Base-by-base conservation (phyloP, 108 stramenopile species). In the Cyclotella sp. region DNA sequence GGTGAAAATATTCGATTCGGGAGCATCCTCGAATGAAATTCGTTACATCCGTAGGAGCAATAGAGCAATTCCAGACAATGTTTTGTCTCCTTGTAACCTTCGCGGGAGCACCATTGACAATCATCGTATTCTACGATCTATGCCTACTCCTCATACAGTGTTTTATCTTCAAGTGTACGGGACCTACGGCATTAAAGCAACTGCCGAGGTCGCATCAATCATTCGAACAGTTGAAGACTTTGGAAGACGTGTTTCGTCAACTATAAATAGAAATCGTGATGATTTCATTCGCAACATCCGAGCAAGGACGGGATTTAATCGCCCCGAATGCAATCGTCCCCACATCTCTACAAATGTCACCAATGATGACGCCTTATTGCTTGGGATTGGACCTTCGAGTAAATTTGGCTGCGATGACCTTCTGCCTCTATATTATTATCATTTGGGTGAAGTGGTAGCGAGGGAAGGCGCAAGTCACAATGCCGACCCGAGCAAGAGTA, bases 101-200 rank as follows among this genome's bases (percentile, higher is more conserved):
- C 18, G 34, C 60, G 60, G 7, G 8, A 30, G 34, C 6, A 34
- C 2, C 34, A 34, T 34, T 34, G 6, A 34, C 34, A 34, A 34
- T 6, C 34, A 34, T 34, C 34, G 34, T 34, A 34, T 34, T 34
- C 34, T 34, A 39, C 60, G 29, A 15, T 34, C 19, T 2, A 30
- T 39, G 60, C 15, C 12, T 7, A 21, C 29, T 12, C 60, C 60
- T 13, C 60, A 61, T 9, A 13, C 15, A 3, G 13, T 61, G 1
- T 61, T 61, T 39, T n/a, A 61, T n/a, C 34, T 61, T 14, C 60
- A 61, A 61, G 60, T 61, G 15, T 61, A 61, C 30, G 29, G 18
- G 15, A 39, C 60, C 1, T 61, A 61, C 60, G 34, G 12, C 0
- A 39, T 15, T 30, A 29, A 30, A 19, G 30, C 60, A 14, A 61